A percentile compares a stretch with the other conserved stretches of the same genome.
phyloP scores from a whole-genome alignment of 441 rosid genomes.

The Isatis lusitanica region DNA sequence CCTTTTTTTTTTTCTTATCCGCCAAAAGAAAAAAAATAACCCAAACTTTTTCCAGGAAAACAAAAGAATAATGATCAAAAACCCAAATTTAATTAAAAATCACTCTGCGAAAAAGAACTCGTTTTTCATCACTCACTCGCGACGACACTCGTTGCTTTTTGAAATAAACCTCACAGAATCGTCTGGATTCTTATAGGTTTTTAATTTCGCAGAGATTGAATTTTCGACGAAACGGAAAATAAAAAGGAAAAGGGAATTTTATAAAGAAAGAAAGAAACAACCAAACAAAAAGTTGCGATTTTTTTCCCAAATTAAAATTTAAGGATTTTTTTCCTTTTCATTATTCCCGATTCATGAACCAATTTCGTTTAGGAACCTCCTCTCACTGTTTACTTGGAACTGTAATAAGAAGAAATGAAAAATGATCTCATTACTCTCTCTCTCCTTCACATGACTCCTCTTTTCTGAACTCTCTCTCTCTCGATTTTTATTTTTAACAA shows the following conservation, averaged over 20 bases:
- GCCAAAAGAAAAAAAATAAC: constrained; percentile 19
- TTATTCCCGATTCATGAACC: constrained; percentile 23
- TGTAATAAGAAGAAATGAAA: constrained; percentile 8
- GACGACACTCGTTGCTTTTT: neutral
- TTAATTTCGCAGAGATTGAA: constrained; percentile 21
- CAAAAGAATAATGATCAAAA: neutral
- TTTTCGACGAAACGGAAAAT: constrained; percentile 15
- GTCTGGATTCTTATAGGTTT: constrained; percentile 43
- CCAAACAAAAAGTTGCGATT: constrained; percentile 12
- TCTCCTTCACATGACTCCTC: constrained; percentile 20
- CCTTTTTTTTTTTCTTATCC: constrained; percentile 21
- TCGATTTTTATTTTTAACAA: neutral
- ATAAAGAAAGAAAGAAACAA: constrained; percentile 10
- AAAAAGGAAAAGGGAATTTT: constrained; percentile 14
- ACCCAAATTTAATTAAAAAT: neutral
- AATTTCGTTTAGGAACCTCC: constrained; percentile 10
- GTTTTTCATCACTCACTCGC: neutral
- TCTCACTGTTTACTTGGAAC: neutral
- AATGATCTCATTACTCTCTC: constrained; percentile 14
- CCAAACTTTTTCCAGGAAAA: constrained; percentile 23
- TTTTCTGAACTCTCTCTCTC: neutral
- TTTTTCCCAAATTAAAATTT: constrained; percentile 2
- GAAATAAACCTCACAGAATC: neutral
- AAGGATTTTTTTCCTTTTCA: neutral
- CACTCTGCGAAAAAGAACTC: constrained; percentile 18